Evolutionary conservation across 139 green algal genomes (phyloP), one percentile per base, ranked within the genome.

Genomic region (Tetraselmis striata): DNA sequence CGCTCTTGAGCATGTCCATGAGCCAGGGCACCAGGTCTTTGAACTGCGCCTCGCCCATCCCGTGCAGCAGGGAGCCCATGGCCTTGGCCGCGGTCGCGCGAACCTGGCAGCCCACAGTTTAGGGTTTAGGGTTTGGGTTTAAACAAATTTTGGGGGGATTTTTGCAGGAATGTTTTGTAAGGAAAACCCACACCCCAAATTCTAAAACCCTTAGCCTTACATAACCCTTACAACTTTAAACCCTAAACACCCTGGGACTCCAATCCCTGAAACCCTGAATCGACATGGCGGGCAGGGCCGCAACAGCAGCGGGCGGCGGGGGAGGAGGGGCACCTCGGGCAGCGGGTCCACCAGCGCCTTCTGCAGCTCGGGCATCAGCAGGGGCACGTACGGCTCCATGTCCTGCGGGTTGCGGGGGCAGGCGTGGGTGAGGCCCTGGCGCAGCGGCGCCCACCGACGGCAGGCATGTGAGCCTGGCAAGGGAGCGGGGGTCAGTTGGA

Each of bases 281-380:
- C n/a, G n/a, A n/a, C n/a, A n/a, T n/a, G n/a, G n/a, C n/a, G n/a
- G n/a, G n/a, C n/a, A n/a, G n/a, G n/a, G n/a, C n/a, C n/a, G n/a
- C n/a, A n/a, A n/a, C n/a, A n/a, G n/a, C n/a, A n/a, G n/a, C n/a
- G n/a, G n/a, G n/a, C n/a, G n/a, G n/a, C n/a, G n/a, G n/a, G n/a
- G n/a, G n/a, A n/a, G n/a, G n/a, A n/a, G n/a, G n/a, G n/a, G 45
- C 30, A 95, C 90, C 78, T 99, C 96, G 2, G 96, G 96, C 45
- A 97, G 90, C 2, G 96, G 95, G 88, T 99, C 96, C 26, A 98
- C 83, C 82, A 99, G 86, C 0, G 91, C 88, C 79, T 94, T 95
- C 83, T 95, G 92, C 45, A 99, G 88, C 89, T 98, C 95, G 1
- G 96, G 95, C 86, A 98, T 89, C 31, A 99, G 88, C 80, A 95